Evolutionary conservation across 176 grass and related monocot genomes (phyloP).

Genomic region (Musa acuminata): DNA sequence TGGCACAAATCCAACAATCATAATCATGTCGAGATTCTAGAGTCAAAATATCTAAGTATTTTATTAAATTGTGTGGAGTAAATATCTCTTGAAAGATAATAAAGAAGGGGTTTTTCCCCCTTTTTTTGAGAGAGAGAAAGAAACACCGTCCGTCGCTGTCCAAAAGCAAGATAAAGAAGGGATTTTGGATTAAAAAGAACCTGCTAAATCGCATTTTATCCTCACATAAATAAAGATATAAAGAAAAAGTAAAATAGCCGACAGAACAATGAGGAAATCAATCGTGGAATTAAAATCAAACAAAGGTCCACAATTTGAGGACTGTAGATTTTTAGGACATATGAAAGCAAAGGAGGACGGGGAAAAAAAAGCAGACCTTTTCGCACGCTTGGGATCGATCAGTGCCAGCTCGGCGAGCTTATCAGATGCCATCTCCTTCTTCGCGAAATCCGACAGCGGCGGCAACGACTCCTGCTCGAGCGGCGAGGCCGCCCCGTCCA

Average conservation of each 20-base stretch:
- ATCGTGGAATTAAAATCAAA: too few relatives aligned
- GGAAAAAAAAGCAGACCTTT: constrained; percentile 34
- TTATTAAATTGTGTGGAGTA: too few relatives aligned
- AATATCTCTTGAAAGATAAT: too few relatives aligned
- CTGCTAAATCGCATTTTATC: not conserved
- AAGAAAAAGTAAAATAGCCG: too few relatives aligned
- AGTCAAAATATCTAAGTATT: not conserved
- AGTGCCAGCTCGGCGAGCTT: constrained; percentile 74
- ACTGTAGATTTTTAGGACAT: not conserved
- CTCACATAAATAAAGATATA: too few relatives aligned
- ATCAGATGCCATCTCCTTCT: constrained; percentile 68
- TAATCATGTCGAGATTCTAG: not conserved
- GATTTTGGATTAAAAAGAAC: not conserved
- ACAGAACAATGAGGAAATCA: too few relatives aligned
- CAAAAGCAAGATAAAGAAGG: too few relatives aligned
- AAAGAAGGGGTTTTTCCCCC: too few relatives aligned
- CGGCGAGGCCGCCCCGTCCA: constrained; percentile 57
- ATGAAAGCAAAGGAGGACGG: not conserved
- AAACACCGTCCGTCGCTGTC: too few relatives aligned
- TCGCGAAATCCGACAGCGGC: constrained; percentile 51
- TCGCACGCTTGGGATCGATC: constrained; percentile 84
- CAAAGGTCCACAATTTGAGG: too few relatives aligned
- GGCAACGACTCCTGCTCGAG: constrained; percentile 60
- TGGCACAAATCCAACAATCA: not conserved
- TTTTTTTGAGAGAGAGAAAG: too few relatives aligned